phyloP scores from a whole-genome alignment of 2,329 filamentous ascomycete species.

The Xylogone sp. region DNA sequence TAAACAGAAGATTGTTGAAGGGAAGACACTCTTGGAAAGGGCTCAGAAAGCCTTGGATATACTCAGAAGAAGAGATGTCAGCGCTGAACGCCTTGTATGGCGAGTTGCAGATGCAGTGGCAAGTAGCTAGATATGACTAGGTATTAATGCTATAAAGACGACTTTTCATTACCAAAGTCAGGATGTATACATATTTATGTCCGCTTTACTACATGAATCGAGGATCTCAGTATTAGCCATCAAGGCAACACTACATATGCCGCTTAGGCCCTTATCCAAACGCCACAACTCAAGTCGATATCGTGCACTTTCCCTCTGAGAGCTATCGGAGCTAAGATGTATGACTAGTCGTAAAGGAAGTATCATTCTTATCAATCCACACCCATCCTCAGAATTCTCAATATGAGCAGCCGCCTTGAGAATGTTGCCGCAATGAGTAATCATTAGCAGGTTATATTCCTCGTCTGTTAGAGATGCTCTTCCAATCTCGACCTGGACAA shows the following conservation, averaged over 20 bases:
- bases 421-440: not conserved
- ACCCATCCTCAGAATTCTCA: not conserved
- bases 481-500: not conserved
- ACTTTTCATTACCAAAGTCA: no score
- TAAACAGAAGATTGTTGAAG: slow-evolving; percentile 36
- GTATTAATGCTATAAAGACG: no score
- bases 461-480: not conserved
- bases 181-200: not conserved
- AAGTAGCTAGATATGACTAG: not conserved
- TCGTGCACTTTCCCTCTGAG: not conserved
- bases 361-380: not conserved
- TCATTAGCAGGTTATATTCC: not conserved
- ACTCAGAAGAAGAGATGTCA: slow-evolving; percentile 38
- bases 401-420: not conserved
- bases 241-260: not conserved
- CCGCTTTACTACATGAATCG: not conserved
- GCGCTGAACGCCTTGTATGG: slow-evolving; percentile 39
- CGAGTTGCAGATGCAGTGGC: slow-evolving; percentile 8
- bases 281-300: not conserved
- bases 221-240: not conserved
- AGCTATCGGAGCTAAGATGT: not conserved
- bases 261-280: not conserved
- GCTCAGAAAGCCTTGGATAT: slow-evolving; percentile 37
- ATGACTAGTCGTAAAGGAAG: not conserved
- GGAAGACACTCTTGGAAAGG: slow-evolving; percentile 28